phyloP scores from a whole-genome alignment of 306 rosid genomes.

The Inga leiocalycina region DNA sequence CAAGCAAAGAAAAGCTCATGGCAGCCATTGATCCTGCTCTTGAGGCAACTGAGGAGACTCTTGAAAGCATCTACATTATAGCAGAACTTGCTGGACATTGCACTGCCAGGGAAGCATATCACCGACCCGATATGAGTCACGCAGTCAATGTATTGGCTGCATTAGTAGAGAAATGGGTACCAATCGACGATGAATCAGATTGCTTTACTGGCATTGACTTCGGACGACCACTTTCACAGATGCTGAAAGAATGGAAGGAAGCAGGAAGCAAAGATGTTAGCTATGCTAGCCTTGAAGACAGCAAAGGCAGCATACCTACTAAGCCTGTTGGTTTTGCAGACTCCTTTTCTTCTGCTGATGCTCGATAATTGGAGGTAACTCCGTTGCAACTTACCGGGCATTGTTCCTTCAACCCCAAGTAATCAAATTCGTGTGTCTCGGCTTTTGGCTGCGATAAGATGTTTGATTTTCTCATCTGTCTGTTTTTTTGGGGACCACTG shows the following conservation, averaged over 20 bases:
- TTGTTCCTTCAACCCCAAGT: conserved; percentile 8
- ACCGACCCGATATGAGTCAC: conserved; percentile 79
- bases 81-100: conserved; percentile 86
- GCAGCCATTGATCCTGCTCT: conserved; percentile 69
- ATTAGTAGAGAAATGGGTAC: conserved; percentile 75
- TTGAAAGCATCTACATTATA: conserved; percentile 50
- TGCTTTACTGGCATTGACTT: conserved; percentile 51
- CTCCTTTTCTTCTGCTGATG: conserved; percentile 69
- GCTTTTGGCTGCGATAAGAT: conserved; percentile 21
- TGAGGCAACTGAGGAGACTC: conserved; percentile 45
- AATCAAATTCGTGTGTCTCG: conserved; percentile 11
- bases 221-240: conserved; percentile 65
- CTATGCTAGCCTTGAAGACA: conserved; percentile 50
- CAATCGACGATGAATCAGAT: conserved; percentile 50
- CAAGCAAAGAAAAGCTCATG: conserved; percentile 56
- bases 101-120: conserved; percentile 70
- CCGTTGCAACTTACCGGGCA: conserved; percentile 1
- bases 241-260: conserved; percentile 76
- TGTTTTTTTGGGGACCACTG: conserved; percentile 7
- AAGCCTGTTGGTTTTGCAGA: conserved; percentile 73
- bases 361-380: conserved; percentile 49
- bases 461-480: neutral
- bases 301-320: conserved; percentile 69
- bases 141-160: conserved; percentile 58
- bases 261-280: conserved; percentile 51